Evolutionary conservation across 1,139 yeast species (phyloP), one percentile per base, ranked within the genome.

Genomic region (Sugiyamaella castrensis): DNA sequence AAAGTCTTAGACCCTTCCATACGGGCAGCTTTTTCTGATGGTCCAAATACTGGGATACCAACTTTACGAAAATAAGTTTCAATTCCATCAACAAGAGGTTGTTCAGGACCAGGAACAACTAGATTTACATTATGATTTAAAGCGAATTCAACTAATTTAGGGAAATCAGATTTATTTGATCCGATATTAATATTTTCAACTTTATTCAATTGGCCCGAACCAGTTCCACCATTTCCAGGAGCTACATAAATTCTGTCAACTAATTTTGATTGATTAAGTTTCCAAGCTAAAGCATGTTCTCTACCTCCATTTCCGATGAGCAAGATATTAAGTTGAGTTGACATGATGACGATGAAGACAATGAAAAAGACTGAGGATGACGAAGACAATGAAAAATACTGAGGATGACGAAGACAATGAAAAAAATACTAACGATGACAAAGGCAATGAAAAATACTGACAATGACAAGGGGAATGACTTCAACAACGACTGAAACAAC

Each of bases 71-170:
- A 91, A 46, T 75, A 73, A 19, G 82, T 71, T 32, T 91, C 70
- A 53, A 92, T 82, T 41, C 99, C 99, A 64, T 92, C 98, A 36
- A 92, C 97, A 55, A 94, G 75, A 37, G 98, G 98, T 70, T 89
- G 96, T 71, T 94, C 99, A n/a, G 99, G 98, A 38, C 99, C 99
- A 34, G 98, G 98, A 45, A 94, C 77, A 10, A 89, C 98, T 56
- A 94, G 75, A 47, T 76, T 78, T 52, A 94, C 77, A 8, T 77
- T 63, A 53, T 91, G 73, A 37, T 79, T 79, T n/a, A 74, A 66
- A 10, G 68, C 67, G 48, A 64, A 64, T 38, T 61, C 61, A 54
- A 79, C 78, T 37, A 81, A 73, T 40, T 72, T 74, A 29, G 78
- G 77, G 65, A 86, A 82, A 57, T 83, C 81, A 4, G 75, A 76